These are phyloP conservation scores for Pisolithus albus DNA, from an alignment of 768 basidiomycete species.

Conservation along the genomic window DNA sequence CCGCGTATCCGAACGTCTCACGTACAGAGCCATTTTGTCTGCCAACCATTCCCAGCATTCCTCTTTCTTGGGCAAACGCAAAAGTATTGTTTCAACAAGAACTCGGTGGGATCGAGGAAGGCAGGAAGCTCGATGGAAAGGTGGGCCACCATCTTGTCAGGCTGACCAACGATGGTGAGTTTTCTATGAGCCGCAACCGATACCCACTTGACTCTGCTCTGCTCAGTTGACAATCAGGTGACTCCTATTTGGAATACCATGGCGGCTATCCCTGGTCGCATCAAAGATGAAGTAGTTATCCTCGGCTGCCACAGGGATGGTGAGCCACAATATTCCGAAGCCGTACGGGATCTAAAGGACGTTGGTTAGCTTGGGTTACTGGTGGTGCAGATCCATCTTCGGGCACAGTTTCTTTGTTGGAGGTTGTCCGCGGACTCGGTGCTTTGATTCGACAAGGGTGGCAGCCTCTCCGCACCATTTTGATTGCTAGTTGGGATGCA, in stretches of 20 bases:
- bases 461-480: constrained; percentile 64
- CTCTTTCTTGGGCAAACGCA: constrained; percentile 84
- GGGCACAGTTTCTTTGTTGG: constrained; percentile 50
- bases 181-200: neutral
- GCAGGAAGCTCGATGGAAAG: constrained; percentile 40
- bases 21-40: constrained; percentile 54
- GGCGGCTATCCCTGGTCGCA: constrained; percentile 75
- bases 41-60: constrained; percentile 79
- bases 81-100: constrained; percentile 53
- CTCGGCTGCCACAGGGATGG: constrained; percentile 90
- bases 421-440: constrained; percentile 52
- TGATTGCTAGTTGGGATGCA: constrained; percentile 77
- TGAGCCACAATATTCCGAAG: constrained; percentile 24
- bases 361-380: constrained; percentile 28
- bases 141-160: constrained; percentile 43
- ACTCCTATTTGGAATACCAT: constrained; percentile 90
- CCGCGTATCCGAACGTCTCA: constrained; percentile 77
- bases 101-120: constrained; percentile 36
- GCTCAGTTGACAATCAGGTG: constrained; percentile 63
- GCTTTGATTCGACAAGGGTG: constrained; percentile 46
- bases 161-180: constrained; percentile 49
- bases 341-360: neutral
- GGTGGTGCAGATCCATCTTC: constrained; percentile 53
- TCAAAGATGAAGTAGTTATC: constrained; percentile 79
- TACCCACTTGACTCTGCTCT: neutral